These are phyloP conservation scores for Silene conica DNA, from an alignment of 148 eudicot genomes.

Conservation along the genomic window DNA sequence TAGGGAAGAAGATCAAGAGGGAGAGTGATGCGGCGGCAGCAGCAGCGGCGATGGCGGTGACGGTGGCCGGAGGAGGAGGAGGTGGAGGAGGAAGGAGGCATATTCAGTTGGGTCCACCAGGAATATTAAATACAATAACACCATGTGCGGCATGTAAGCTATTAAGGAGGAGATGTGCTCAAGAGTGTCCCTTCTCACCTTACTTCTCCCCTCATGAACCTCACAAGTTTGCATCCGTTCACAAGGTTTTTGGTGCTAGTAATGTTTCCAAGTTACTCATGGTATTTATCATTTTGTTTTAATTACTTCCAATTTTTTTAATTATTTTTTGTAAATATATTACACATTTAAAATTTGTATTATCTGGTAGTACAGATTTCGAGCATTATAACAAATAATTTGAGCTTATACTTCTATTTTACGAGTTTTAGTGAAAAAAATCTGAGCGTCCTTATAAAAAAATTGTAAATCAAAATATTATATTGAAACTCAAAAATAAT, in stretches of 20 bases:
- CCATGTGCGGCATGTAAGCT: conserved; percentile 83
- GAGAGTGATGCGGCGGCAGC: conserved; percentile 36
- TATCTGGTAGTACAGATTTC: no score
- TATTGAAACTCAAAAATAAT: no score
- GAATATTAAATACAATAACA: conserved; percentile 50
- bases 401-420: no score
- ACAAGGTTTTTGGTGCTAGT: conserved; percentile 73
- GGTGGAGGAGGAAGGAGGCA: conserved; percentile 43
- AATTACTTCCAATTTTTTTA: background rate
- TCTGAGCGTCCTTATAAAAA: no score
- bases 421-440: no score
- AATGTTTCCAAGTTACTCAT: conserved; percentile 75
- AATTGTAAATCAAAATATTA: no score
- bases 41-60: conserved; percentile 18
- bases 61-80: no score
- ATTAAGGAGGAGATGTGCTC: conserved; percentile 57
- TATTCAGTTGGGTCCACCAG: conserved; percentile 23
- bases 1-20: conserved; percentile 65
- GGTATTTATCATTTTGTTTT: conserved; percentile 30
- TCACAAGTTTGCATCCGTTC: conserved; percentile 69
- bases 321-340: no score
- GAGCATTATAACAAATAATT: no score
- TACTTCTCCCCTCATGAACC: conserved; percentile 78
- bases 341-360: no score
- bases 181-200: conserved; percentile 78